Base-by-base conservation (phyloP, 768 basidiomycete genomes). In the Mrakia blollopis region DNA sequence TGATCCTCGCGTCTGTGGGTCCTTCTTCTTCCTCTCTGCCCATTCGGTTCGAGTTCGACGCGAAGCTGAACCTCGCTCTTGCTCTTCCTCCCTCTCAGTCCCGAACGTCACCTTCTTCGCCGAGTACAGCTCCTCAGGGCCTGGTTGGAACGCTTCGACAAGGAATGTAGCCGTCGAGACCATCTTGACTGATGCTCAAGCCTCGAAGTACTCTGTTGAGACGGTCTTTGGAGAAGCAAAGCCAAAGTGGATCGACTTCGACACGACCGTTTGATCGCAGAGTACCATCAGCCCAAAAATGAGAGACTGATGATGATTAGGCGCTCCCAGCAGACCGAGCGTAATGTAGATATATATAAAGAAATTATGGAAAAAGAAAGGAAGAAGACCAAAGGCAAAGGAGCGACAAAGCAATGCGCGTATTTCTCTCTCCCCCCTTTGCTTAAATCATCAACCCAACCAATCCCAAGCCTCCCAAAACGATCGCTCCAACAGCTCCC, bases 81-180 rank as follows among this genome's bases (percentile, higher is more conserved):
- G 41, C 30, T 63, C 21, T 18, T 62, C 30, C 25, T 13, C 2
- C 3, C 61, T 50, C 11, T 69, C 73, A 3, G 87, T 89, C 28
- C 83, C 86, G 75, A 86, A 86, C 79, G 88, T 89, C 3, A 87
- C 87, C 0, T 88, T 87, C 80, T 89, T 87, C 76, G 89, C 88
- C 1, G 89, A 90, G 80, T 89, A 82, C 77, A 83, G 85, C 52
- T 89, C 89, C 1, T 84, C 83, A 30, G 89, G 89, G 11, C 23
- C 41, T 5, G 32, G 50, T 28, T 78, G 88, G 89, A 89, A 52
- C 87, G 88, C 8, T 88, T 89, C 44, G 86, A 87, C n/a, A 84
- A 87, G 78, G 85, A 82, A 62, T 86, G 88, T 10, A 83, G 78
- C 86, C 0, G 78, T 86, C 32, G 87, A 88, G 57, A 87, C 87